phyloP scores from a whole-genome alignment of 1,139 yeast genomes.

The Arxiozyma telluris region DNA sequence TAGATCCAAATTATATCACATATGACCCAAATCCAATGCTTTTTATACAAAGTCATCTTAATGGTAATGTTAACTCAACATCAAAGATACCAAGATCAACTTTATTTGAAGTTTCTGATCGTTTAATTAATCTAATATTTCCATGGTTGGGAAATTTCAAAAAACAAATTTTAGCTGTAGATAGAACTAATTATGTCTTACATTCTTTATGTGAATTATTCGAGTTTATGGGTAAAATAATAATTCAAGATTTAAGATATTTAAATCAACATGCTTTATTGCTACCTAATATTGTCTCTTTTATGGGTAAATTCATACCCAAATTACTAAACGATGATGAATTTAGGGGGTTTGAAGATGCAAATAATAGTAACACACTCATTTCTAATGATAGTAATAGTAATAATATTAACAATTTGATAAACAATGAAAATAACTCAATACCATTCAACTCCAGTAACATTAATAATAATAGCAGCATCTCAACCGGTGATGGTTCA shows the following conservation, averaged over 20 bases:
- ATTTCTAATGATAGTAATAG: not conserved
- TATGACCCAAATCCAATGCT: conserved; percentile 11
- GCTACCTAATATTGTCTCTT: conserved; percentile 22
- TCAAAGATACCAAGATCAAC: conserved; percentile 16
- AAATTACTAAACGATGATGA: conserved; percentile 19
- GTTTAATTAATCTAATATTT: conserved; percentile 20
- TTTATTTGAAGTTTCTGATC: conserved; percentile 18
- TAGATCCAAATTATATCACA: conserved; percentile 19
- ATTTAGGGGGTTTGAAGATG: conserved; percentile 9
- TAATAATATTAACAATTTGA: not conserved
- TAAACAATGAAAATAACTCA: not conserved
- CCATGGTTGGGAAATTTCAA: conserved; percentile 27
- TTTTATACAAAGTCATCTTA: conserved; percentile 7
- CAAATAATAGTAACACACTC: not conserved
- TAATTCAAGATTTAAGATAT: conserved; percentile 27
- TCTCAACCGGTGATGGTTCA: not conserved
- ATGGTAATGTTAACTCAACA: conserved; percentile 8
- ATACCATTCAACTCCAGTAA: not conserved
- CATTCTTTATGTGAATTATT: conserved; percentile 28
- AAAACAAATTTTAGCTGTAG: conserved; percentile 22
- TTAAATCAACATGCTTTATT: conserved; percentile 16
- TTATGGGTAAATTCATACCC: conserved; percentile 22
- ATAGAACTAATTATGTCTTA: conserved; percentile 27
- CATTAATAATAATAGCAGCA: conserved; percentile 2
- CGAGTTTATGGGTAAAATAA: conserved; percentile 24